Conservation (phyloP, 495 filamentous ascomycete species). For the Penicillium odoratum region DNA sequence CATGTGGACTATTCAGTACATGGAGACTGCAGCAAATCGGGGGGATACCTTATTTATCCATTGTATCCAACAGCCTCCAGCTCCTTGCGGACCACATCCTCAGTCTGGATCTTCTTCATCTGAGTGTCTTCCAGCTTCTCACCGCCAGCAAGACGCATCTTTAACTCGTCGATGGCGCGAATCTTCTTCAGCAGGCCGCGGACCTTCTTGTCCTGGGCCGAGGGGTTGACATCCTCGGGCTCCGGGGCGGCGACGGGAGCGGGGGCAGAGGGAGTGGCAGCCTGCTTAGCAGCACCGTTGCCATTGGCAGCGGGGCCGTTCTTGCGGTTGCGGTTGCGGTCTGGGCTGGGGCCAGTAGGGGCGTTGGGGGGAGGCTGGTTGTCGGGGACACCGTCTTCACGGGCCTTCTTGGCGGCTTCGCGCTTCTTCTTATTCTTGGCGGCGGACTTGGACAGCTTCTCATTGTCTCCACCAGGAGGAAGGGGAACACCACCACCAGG, state of each 20-base stretch:
- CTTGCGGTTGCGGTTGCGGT: conserved; percentile 40
- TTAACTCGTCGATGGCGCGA: conserved; percentile 93
- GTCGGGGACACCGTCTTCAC: conserved; percentile 63
- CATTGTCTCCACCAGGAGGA: conserved; percentile 50
- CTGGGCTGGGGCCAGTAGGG: conserved; percentile 52
- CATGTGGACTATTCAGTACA: neutral
- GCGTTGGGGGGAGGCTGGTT: conserved; percentile 57
- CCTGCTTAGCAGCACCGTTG: conserved; percentile 18
- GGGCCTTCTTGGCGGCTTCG: conserved; percentile 84
- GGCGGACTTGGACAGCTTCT: conserved; percentile 79
- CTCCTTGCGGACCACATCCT: conserved; percentile 78
- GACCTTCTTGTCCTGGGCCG: conserved; percentile 80
- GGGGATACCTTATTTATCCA: conserved; percentile 27
- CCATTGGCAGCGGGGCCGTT: conserved; percentile 31
- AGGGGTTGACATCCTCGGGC: conserved; percentile 29
- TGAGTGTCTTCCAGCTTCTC: conserved; percentile 98
- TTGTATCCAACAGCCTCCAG: conserved; percentile 62
- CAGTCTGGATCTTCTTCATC: conserved; percentile 96
- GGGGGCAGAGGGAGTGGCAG: conserved; percentile 18
- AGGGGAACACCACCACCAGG: conserved; percentile 71
- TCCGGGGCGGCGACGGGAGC: conserved; percentile 26
- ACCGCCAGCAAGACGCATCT: conserved; percentile 89
- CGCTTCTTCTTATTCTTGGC: conserved; percentile 99
- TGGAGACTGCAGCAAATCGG: neutral
- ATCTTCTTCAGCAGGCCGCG: conserved; percentile 93